Conservation (phyloP, 495 filamentous ascomycete genomes). For the Ramalina peruviana region DNA sequence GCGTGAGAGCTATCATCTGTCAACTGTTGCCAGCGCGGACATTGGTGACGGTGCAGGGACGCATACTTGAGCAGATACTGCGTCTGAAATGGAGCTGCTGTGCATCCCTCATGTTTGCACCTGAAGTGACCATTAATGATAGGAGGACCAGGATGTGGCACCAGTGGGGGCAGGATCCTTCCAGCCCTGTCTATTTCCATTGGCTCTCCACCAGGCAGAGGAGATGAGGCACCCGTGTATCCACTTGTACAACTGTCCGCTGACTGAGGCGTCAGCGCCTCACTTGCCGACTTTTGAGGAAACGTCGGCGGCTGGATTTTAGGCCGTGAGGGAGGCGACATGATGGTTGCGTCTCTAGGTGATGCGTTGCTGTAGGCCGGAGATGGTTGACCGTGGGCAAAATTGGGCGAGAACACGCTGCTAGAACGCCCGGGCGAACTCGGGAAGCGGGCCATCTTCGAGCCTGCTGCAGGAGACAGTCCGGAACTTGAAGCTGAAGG, state of each 20-base stretch:
- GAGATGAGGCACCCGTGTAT: conserved; percentile 22
- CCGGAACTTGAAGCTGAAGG: background rate
- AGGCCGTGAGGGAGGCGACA: conserved; percentile 11
- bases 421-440: conserved; percentile 14
- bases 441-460: conserved; percentile 16
- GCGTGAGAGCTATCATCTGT: conserved; percentile 58
- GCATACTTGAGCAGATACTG: conserved; percentile 70
- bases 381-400: conserved; percentile 15
- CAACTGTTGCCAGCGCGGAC: background rate
- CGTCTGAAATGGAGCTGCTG: conserved; percentile 77
- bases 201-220: conserved; percentile 24
- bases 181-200: conserved; percentile 35
- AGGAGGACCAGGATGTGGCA: background rate
- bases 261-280: conserved; percentile 16
- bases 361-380: conserved; percentile 17
- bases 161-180: conserved; percentile 13
- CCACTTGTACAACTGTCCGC: conserved; percentile 15
- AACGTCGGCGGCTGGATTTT: background rate
- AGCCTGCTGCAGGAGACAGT: conserved; percentile 23
- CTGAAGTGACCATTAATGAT: conserved; percentile 26
- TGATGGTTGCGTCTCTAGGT: conserved; percentile 11
- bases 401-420: conserved; percentile 7
- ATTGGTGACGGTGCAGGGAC: background rate
- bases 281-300: conserved; percentile 10
- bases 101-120: conserved; percentile 65